These are phyloP conservation scores for Coniochaeta prunicola DNA, from an alignment of 2,329 filamentous ascomycete species.

Conservation along the genomic window DNA sequence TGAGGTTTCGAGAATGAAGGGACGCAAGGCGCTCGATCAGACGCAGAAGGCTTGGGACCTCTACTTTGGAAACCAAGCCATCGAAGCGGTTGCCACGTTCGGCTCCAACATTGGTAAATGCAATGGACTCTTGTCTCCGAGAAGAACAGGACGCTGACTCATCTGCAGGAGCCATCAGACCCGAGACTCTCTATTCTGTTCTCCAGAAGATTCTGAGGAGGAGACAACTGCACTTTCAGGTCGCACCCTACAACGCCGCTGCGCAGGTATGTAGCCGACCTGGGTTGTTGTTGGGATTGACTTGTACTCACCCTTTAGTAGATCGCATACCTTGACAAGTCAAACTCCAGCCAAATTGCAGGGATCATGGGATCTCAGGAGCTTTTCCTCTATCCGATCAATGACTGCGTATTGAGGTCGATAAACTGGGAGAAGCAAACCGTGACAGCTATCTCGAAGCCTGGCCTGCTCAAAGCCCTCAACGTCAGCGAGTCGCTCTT, in stretches of 20 bases:
- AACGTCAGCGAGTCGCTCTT: conserved; percentile 64
- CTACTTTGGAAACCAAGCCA: conserved; percentile 74
- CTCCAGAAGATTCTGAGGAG: conserved; percentile 68
- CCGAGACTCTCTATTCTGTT: conserved; percentile 67
- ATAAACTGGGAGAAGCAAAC: conserved; percentile 63
- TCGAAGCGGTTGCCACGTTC: conserved; percentile 79
- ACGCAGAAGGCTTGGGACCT: conserved; percentile 79
- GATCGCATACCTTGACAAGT: conserved; percentile 71
- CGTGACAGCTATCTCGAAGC: conserved; percentile 58
- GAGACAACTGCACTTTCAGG: conserved; percentile 65
- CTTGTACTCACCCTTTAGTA: conserved; percentile 23
- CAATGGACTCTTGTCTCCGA: not conserved
- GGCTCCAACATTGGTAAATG: conserved; percentile 64
- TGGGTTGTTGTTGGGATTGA: not conserved
- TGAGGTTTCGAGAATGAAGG: conserved; percentile 57
- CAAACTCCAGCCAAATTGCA: conserved; percentile 60
- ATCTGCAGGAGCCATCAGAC: conserved; percentile 58
- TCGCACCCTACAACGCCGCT: conserved; percentile 81
- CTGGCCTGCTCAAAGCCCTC: conserved; percentile 62
- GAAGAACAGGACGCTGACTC: conserved; percentile 17
- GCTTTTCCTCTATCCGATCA: conserved; percentile 76
- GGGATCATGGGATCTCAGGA: conserved; percentile 81
- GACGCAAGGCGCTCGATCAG: conserved; percentile 58
- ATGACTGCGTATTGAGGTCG: conserved; percentile 60
- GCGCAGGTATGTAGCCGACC: conserved; percentile 58